Base-by-base conservation (phyloP, 306 rosid species). In the Dalbergia cochinchinensis region DNA sequence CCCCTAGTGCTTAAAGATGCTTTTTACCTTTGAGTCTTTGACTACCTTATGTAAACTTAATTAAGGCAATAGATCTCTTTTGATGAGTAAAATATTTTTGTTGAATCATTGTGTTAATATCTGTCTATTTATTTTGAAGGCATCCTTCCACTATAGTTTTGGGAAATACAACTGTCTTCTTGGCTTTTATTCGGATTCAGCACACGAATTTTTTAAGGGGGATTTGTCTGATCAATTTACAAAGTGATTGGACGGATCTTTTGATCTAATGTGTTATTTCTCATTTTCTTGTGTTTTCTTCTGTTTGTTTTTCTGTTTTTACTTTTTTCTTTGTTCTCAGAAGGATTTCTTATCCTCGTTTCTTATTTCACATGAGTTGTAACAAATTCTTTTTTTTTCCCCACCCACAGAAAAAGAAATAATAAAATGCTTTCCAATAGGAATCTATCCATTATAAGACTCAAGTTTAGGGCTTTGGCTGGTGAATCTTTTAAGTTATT, bases 381-480 rank as follows among this genome's bases (percentile, higher is more conserved):
- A 66, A 42, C 59, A 26, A 31, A 19, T 55, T 73, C 48, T 81
- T 41, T 13, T 45, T n/a, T 42, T 50, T 4, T 4, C 13, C 12
- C 18, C 55, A 1, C 0, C 7, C 22, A 20, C 22, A 20, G 9
- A 5, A 50, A 50, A 50, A 13, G 18, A 50, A 50, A 50, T 15
- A 50, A 1, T 13, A 13, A 50, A 50, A 50, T 50, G 57, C 16
- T 50, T 50, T 50, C 5, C 13, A 16, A 2, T 6, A 50, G 7
- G 19, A 50, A 13, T 50, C 18, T 50, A 14, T 57, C 42, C 60
- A 2, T 6, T 65, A 11, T 67, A 33, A 69, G 67, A 44, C 20
- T 82, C 62, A 75, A 61, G 62, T 75, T 75, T 58, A 54, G 69
- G 37, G 69, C 20, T 80, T 65, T 47, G 60, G 65, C 44, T 39